A percentile compares a stretch with the other conserved stretches of the same genome.
Evolutionary conservation across 2,329 filamentous ascomycete genomes (phyloP).

Genomic region (Nemania sp.): DNA sequence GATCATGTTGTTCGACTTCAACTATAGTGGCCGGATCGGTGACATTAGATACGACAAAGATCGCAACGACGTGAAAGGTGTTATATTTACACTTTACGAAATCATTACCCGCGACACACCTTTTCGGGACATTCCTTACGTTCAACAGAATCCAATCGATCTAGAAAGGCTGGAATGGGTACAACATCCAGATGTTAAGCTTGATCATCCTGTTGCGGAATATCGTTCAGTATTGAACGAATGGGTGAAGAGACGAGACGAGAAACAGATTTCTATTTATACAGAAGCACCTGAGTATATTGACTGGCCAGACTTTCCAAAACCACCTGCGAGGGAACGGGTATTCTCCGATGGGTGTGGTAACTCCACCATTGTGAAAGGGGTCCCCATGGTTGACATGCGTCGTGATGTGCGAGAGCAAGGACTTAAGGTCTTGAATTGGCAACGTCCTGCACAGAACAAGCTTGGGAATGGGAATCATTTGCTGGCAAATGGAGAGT

Average conservation of each 20-base stretch:
- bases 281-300: slow-evolving; percentile 3
- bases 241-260: slow-evolving; percentile 1
- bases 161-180: slow-evolving; percentile 6
- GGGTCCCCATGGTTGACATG: not conserved
- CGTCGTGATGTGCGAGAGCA: not conserved
- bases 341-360: not conserved
- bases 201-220: slow-evolving; percentile 1
- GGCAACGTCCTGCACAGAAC: not conserved
- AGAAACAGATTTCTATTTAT: not conserved
- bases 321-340: not conserved
- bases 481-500: not conserved
- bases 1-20: slow-evolving; percentile 7
- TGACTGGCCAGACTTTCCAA: slow-evolving; percentile 1
- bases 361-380: not conserved
- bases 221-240: slow-evolving; percentile 1
- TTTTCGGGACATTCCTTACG: not conserved
- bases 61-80: slow-evolving; percentile 3
- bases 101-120: slow-evolving; percentile 1
- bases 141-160: not conserved
- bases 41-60: not conserved
- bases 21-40: not conserved
- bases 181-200: not conserved
- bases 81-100: slow-evolving; percentile 2
- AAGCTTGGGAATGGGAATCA: not conserved
- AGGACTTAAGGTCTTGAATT: not conserved